phyloP scores from a whole-genome alignment of 2,329 filamentous ascomycete genomes.

The Waltergamsia citrina region DNA sequence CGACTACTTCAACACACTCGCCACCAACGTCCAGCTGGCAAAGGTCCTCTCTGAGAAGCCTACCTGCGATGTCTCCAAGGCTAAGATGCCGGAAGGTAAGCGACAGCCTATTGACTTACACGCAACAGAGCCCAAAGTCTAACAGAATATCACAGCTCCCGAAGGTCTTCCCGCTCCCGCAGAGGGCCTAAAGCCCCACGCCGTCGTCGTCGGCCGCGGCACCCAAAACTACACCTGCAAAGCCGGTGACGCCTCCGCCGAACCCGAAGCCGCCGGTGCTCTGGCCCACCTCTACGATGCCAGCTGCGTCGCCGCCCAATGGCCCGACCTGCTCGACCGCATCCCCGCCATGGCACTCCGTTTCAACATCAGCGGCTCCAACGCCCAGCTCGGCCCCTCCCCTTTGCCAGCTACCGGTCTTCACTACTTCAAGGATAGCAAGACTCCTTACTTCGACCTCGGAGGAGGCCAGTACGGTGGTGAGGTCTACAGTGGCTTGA shows the following conservation, averaged over 20 bases:
- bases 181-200: slow-evolving; percentile 53
- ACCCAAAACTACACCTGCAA: slow-evolving; percentile 92
- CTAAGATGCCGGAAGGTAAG: slow-evolving; percentile 40
- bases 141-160: slow-evolving; percentile 33
- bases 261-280: slow-evolving; percentile 61
- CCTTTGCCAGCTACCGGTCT: slow-evolving; percentile 60
- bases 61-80: slow-evolving; percentile 44
- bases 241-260: slow-evolving; percentile 44
- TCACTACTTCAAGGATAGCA: slow-evolving; percentile 68
- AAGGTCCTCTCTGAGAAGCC: slow-evolving; percentile 30
- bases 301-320: slow-evolving; percentile 64
- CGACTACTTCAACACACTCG: slow-evolving; percentile 52
- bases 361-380: slow-evolving; percentile 42
- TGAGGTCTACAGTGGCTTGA: no score
- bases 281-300: slow-evolving; percentile 81
- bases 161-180: slow-evolving; percentile 51
- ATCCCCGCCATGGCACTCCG: slow-evolving; percentile 61
- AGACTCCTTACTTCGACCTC: slow-evolving; percentile 74
- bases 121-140: slow-evolving; percentile 3
- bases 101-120: not conserved
- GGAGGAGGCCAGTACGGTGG: slow-evolving; percentile 35
- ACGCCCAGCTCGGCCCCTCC: slow-evolving; percentile 42
- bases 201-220: slow-evolving; percentile 79
- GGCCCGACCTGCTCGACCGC: slow-evolving; percentile 54
- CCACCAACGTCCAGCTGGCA: slow-evolving; percentile 40